phyloP scores from a whole-genome alignment of 345 rosid species.

The Salix exigua region DNA sequence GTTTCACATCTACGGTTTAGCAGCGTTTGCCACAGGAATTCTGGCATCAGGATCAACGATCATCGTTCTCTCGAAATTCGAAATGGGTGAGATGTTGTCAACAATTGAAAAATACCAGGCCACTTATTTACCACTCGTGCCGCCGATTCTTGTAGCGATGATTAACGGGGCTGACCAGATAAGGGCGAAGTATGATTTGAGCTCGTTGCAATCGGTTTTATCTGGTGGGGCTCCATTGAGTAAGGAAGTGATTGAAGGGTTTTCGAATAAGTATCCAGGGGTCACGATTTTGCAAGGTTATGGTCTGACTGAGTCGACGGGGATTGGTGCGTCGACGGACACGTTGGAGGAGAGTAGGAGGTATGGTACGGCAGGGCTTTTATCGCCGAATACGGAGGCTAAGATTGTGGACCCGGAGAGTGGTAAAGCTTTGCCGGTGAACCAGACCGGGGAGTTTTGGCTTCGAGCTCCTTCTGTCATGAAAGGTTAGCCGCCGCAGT shows the following conservation, averaged over 20 bases:
- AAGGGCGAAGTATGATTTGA: conserved; percentile 47
- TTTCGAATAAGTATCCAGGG: conserved; percentile 47
- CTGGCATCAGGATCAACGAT: conserved; percentile 67
- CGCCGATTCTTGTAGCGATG: conserved; percentile 60
- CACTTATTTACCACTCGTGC: conserved; percentile 57
- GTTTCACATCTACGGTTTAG: conserved; percentile 83
- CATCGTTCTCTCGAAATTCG: conserved; percentile 66
- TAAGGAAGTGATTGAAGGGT: conserved; percentile 68
- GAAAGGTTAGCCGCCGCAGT: conserved; percentile 44
- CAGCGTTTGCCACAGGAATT: conserved; percentile 56
- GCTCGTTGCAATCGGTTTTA: conserved; percentile 48
- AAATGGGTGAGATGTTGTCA: conserved; percentile 63
- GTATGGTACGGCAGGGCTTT: conserved; percentile 67
- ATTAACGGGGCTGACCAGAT: conserved; percentile 50
- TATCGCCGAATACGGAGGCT: conserved; percentile 58
- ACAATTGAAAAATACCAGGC: conserved; percentile 50
- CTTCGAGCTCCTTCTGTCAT: conserved; percentile 57
- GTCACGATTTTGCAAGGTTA: conserved; percentile 62
- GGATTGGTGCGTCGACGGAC: conserved; percentile 56
- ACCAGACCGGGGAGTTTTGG: conserved; percentile 76
- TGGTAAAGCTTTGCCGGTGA: conserved; percentile 45
- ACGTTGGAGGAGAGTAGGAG: conserved; percentile 63
- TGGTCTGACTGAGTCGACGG: conserved; percentile 76
- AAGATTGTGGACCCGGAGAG: conserved; percentile 66
- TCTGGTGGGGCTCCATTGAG: conserved; percentile 84